A percentile compares a stretch with the other conserved stretches of the same genome.
Conservation (phyloP, 768 basidiomycete genomes). For the Hericium coralloides region DNA sequence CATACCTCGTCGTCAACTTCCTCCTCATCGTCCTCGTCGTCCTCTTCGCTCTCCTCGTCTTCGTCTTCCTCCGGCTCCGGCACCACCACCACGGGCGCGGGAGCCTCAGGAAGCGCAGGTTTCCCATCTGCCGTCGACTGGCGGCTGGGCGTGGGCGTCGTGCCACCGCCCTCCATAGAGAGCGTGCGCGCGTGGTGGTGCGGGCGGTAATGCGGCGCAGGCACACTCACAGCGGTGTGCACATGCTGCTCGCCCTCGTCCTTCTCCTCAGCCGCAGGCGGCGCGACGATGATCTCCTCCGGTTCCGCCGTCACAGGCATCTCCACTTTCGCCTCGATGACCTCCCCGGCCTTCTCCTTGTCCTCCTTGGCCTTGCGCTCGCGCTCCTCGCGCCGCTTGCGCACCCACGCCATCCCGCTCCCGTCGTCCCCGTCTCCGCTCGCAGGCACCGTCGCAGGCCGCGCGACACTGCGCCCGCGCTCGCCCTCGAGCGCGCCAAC, state of each 20-base stretch:
- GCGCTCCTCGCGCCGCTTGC: conserved; percentile 43
- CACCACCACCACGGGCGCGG: neutral
- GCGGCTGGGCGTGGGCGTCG: neutral
- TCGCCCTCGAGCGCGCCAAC: conserved; percentile 1
- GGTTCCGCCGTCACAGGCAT: neutral
- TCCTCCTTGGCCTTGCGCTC: conserved; percentile 39
- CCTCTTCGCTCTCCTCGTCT: conserved; percentile 7
- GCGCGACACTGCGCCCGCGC: neutral
- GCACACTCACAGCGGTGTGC: conserved; percentile 20
- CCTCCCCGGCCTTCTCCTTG: conserved; percentile 19
- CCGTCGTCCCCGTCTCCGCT: conserved; percentile 63
- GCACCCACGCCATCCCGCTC: conserved; percentile 80
- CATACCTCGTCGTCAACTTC: conserved; percentile 25
- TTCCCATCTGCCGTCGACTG: neutral
- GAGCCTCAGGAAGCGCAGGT: conserved; percentile 3
- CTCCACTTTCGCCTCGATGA: conserved; percentile 17
- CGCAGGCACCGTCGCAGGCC: conserved; percentile 6
- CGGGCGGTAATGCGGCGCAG: conserved; percentile 15
- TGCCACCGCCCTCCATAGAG: neutral
- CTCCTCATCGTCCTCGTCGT: conserved; percentile 14
- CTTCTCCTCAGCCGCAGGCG: neutral
- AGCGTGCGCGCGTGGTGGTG: neutral
- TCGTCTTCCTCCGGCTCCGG: conserved; percentile 17
- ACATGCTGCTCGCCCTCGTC: conserved; percentile 11
- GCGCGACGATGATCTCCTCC: neutral